Evolutionary conservation across 2,329 filamentous ascomycete genomes (phyloP).

Genomic region (Aureobasidium melanogenum): DNA sequence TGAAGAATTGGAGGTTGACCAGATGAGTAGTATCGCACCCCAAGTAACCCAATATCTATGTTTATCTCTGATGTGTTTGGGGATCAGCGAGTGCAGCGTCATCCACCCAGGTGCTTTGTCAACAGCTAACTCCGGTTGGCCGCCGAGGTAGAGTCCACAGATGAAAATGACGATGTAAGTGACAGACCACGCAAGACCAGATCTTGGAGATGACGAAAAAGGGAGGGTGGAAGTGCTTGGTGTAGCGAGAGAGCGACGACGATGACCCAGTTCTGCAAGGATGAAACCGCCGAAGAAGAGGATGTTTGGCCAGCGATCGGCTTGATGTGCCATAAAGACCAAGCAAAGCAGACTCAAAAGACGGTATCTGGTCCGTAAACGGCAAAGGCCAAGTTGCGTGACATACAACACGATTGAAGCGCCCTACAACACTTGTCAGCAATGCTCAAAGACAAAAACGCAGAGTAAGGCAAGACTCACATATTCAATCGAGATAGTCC

Average conservation of each 20-base stretch:
- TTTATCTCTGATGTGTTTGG: not conserved
- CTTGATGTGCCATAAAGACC: constrained; percentile 38
- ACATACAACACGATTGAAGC: constrained; percentile 50
- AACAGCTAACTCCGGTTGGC: not conserved
- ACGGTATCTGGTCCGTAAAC: constrained; percentile 20
- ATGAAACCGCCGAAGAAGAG: constrained; percentile 48
- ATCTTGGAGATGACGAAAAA: not conserved
- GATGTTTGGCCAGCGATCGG: constrained; percentile 46
- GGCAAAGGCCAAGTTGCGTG: constrained; percentile 34
- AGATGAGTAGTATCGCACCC: constrained; percentile 45
- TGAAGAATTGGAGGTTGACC: constrained; percentile 38
- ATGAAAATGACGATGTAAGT: not conserved
- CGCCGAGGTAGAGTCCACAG: not conserved
- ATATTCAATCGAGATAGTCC: constrained; percentile 40
- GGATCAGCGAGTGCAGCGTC: not conserved
- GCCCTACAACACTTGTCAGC: constrained; percentile 19
- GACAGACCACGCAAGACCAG: not conserved
- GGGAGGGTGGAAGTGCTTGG: constrained; percentile 32
- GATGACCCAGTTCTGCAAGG: constrained; percentile 46
- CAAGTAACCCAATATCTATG: constrained; percentile 49
- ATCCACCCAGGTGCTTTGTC: constrained; percentile 6
- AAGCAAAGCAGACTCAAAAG: constrained; percentile 35
- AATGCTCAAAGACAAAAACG: too few relatives aligned
- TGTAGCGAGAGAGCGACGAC: constrained; percentile 42
- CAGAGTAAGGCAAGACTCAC: not conserved